These are phyloP conservation scores for Pulicaria dysenterica DNA, from an alignment of 129 eudicot genomes.

Conservation along the genomic window DNA sequence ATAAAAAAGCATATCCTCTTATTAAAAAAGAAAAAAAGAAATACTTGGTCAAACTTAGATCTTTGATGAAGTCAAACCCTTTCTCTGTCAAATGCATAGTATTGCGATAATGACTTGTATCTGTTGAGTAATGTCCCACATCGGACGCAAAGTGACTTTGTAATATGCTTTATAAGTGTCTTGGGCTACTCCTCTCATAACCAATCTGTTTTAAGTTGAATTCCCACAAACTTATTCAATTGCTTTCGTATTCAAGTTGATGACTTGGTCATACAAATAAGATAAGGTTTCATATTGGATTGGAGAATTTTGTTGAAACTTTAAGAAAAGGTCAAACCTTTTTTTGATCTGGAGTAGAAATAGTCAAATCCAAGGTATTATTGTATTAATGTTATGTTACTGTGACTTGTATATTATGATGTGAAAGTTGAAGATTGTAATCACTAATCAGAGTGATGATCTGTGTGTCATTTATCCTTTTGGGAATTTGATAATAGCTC, in stretches of 20 bases:
- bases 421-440: background rate
- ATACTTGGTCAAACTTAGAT: conserved; percentile 1
- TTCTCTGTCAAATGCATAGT: conserved; percentile 1
- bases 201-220: too few species aligned
- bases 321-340: conserved; percentile 11
- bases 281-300: conserved; percentile 13
- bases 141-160: too few species aligned
- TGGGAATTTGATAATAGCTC: background rate
- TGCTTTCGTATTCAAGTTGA: conserved; percentile 11
- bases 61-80: conserved; percentile 14
- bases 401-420: background rate
- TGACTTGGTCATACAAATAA: conserved; percentile 19
- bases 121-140: too few species aligned
- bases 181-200: too few species aligned
- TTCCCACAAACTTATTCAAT: too few species aligned
- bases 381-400: background rate
- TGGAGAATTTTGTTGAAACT: conserved; percentile 6
- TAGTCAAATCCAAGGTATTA: background rate
- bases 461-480: too few species aligned
- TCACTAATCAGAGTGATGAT: background rate
- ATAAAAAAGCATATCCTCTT: conserved; percentile 19
- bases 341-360: background rate
- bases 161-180: too few species aligned
- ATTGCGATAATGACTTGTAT: conserved; percentile 9
- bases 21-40: background rate